These are phyloP conservation scores for Magnusiomyces starmeri DNA, from an alignment of 1,139 yeast genomes.

Conservation along the genomic window DNA sequence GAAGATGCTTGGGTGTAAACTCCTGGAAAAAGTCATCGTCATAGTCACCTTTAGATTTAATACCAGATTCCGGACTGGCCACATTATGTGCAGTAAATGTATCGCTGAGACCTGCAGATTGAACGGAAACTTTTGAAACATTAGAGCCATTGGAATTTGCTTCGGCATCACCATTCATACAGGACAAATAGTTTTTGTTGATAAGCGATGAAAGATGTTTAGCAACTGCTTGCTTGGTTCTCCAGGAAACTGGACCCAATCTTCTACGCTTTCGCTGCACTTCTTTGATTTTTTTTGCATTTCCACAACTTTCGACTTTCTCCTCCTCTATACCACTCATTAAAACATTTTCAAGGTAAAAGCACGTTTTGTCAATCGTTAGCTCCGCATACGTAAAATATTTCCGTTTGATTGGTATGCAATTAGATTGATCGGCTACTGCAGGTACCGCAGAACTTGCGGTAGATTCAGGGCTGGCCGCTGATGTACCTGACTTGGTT, in stretches of 20 bases:
- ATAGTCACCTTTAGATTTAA: background rate
- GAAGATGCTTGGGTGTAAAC: slow-evolving; percentile 26
- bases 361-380: background rate
- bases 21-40: slow-evolving; percentile 22
- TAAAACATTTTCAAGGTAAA: background rate
- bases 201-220: background rate
- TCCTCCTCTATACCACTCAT: background rate
- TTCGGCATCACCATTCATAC: background rate
- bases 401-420: slow-evolving; percentile 1
- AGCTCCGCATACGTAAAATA: slow-evolving; percentile 3
- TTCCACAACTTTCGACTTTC: background rate
- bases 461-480: background rate
- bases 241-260: slow-evolving; percentile 43
- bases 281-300: background rate
- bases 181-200: background rate
- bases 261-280: no score
- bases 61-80: background rate
- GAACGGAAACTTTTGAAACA: background rate
- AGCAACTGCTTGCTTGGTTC: slow-evolving; percentile 41
- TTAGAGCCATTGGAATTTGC: background rate
- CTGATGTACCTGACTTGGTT: background rate
- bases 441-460: slow-evolving; percentile 7
- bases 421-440: slow-evolving; percentile 2
- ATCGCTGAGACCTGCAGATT: background rate
- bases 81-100: background rate